These are phyloP conservation scores for Aspergillus fijiensis DNA, from an alignment of 2,329 filamentous ascomycete species.

Conservation along the genomic window DNA sequence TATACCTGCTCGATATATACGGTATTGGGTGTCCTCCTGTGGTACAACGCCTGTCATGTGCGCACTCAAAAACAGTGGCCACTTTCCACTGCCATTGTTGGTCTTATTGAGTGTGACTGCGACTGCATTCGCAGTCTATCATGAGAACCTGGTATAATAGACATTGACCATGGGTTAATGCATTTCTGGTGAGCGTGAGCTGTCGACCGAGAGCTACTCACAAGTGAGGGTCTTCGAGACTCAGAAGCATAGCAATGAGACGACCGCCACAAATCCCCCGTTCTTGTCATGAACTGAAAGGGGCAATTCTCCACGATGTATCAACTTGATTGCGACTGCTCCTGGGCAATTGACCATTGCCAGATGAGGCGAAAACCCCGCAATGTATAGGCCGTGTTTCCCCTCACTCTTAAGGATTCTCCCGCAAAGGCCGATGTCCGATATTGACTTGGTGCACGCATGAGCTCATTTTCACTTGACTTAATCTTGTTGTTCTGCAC, in stretches of 20 bases:
- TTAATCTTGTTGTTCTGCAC: background rate
- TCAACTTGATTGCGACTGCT: background rate
- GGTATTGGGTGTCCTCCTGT: background rate
- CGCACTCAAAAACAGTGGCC: background rate
- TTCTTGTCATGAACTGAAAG: background rate
- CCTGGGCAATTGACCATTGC: background rate
- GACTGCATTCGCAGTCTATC: background rate
- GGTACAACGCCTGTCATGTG: background rate
- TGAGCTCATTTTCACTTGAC: background rate
- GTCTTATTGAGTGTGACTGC: background rate
- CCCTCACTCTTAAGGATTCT: background rate
- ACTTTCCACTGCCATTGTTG: background rate
- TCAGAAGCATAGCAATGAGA: background rate
- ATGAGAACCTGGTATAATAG: too few species aligned
- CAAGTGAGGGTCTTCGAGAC: background rate
- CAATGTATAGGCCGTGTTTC: background rate
- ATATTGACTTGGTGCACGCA: background rate
- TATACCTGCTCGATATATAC: too few species aligned
- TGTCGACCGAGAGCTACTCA: background rate
- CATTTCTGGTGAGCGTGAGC: background rate
- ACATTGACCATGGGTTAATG: too few species aligned
- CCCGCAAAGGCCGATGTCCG: background rate
- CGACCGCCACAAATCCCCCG: background rate
- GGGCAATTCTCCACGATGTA: background rate
- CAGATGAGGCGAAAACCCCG: background rate